Percentiles rank a stretch among this genome's conserved stretches.
These are phyloP conservation scores for Naganishia albida DNA, from an alignment of 1,284 basidiomycete species.

Conservation along the genomic window DNA sequence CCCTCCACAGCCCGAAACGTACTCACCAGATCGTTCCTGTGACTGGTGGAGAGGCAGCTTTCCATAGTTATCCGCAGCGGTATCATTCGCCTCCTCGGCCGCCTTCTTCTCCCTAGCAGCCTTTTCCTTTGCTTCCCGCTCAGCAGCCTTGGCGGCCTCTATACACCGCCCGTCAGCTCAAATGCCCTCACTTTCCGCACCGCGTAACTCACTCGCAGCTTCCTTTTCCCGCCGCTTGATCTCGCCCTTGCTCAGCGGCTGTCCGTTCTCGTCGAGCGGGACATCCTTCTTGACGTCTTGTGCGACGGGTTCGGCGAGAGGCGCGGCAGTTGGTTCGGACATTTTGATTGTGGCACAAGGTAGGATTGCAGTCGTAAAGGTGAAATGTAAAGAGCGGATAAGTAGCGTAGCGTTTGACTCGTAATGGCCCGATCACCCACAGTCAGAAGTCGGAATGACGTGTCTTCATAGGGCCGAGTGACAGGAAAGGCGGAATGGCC, in stretches of 20 bases:
- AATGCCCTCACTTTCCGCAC: not conserved
- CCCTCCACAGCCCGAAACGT: constrained; percentile 50
- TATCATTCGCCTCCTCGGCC: constrained; percentile 60
- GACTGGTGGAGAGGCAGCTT: constrained; percentile 90
- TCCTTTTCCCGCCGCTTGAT: constrained; percentile 91
- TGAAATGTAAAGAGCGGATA: too few species aligned
- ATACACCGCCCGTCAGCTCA: not conserved
- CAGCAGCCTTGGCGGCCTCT: constrained; percentile 81
- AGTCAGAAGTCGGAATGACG: too few species aligned
- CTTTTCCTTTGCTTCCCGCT: constrained; percentile 56
- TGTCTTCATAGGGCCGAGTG: too few species aligned
- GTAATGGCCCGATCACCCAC: too few species aligned
- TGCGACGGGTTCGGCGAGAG: constrained; percentile 4
- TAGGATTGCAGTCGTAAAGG: too few species aligned
- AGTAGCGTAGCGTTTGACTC: too few species aligned
- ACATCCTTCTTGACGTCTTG: constrained; percentile 28
- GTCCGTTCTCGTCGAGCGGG: constrained; percentile 30
- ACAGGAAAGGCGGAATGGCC: too few species aligned
- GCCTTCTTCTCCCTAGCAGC: constrained; percentile 33
- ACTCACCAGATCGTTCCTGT: constrained; percentile 61
- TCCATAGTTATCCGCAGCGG: constrained; percentile 83
- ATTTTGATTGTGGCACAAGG: too few species aligned
- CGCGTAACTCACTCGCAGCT: constrained; percentile 64
- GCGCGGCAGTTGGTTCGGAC: constrained; percentile 13
- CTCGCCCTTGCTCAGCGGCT: constrained; percentile 67